Percentiles rank a stretch among this genome's conserved stretches.
These are phyloP conservation scores for Exophiala spinifera DNA, from an alignment of 2,329 filamentous ascomycete species.

Conservation along the genomic window DNA sequence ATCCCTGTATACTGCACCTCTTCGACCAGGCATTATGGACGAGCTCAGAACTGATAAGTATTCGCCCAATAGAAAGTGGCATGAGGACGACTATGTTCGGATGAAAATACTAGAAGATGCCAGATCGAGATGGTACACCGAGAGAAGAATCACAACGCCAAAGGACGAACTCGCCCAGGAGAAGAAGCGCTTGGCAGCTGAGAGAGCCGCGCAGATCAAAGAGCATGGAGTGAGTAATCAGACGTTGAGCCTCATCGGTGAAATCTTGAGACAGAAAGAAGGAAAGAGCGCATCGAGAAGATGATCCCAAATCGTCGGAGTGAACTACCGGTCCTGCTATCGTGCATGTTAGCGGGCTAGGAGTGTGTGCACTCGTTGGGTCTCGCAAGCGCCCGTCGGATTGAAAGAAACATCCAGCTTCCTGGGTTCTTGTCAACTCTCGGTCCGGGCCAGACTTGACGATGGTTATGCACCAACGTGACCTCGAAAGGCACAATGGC, in stretches of 20 bases:
- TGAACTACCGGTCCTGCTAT: not conserved
- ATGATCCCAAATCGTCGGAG: not conserved
- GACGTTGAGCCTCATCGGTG: slow-evolving; percentile 3
- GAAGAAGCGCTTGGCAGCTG: slow-evolving; percentile 4
- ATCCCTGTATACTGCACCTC: slow-evolving; percentile 10
- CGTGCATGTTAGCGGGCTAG: not conserved
- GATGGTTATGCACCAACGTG: too few relatives aligned
- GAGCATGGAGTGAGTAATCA: slow-evolving; percentile 7
- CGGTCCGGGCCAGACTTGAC: too few relatives aligned
- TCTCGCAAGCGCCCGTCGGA: too few relatives aligned
- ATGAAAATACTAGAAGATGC: slow-evolving; percentile 29
- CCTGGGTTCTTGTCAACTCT: too few relatives aligned
- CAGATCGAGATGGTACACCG: slow-evolving; percentile 23
- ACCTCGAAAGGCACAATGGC: too few relatives aligned
- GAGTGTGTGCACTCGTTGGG: too few relatives aligned
- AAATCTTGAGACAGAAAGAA: not conserved
- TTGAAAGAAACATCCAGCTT: too few relatives aligned
- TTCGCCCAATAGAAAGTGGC: slow-evolving; percentile 10
- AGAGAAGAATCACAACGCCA: slow-evolving; percentile 19
- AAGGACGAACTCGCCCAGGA: slow-evolving; percentile 8
- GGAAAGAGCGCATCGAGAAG: not conserved
- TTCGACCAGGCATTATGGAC: slow-evolving; percentile 12
- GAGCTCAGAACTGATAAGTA: slow-evolving; percentile 17
- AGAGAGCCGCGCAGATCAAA: slow-evolving; percentile 11
- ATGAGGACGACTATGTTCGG: slow-evolving; percentile 26